A percentile compares a stretch with the other conserved stretches of the same genome.
Conservation (phyloP, 495 filamentous ascomycete species). For the Apodospora peruviana region DNA sequence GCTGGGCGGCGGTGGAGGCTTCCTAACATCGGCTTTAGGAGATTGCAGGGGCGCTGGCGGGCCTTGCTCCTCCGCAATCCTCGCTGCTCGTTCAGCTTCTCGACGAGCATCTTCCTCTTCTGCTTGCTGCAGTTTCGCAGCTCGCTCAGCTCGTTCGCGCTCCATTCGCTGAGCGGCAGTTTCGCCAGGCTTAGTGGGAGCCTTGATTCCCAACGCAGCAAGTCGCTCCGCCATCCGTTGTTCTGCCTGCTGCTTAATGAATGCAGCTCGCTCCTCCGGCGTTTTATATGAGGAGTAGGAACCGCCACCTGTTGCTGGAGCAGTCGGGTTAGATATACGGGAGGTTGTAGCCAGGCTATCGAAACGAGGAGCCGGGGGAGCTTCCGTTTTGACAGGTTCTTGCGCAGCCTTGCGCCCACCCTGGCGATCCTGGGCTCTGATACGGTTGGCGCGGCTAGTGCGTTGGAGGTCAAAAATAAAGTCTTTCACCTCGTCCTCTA, state of each 20-base stretch:
- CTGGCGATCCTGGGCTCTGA: slow-evolving; percentile 64
- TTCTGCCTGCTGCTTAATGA: slow-evolving; percentile 94
- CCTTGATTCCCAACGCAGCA: slow-evolving; percentile 85
- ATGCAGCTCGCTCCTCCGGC: slow-evolving; percentile 87
- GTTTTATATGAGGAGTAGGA: slow-evolving; percentile 81
- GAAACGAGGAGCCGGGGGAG: slow-evolving; percentile 29
- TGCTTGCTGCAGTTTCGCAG: slow-evolving; percentile 77
- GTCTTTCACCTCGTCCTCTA: slow-evolving; percentile 92
- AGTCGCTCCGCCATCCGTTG: slow-evolving; percentile 97
- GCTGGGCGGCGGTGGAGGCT: slow-evolving; percentile 80
- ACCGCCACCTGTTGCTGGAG: slow-evolving; percentile 36
- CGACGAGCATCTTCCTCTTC: slow-evolving; percentile 94
- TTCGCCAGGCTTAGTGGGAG: slow-evolving; percentile 66
- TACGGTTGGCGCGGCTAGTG: slow-evolving; percentile 65
- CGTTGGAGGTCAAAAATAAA: slow-evolving; percentile 96
- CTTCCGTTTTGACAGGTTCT: slow-evolving; percentile 40
- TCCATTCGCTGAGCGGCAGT: slow-evolving; percentile 78
- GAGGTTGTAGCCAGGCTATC: slow-evolving; percentile 37
- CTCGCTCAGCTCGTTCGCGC: slow-evolving; percentile 79
- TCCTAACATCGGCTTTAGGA: slow-evolving; percentile 58
- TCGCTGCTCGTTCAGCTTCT: slow-evolving; percentile 78
- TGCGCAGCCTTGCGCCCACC: slow-evolving; percentile 37
- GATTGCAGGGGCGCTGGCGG: slow-evolving; percentile 45
- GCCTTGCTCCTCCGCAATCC: slow-evolving; percentile 77
- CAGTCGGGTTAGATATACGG: slow-evolving; percentile 39